Percentiles rank a stretch among this genome's conserved stretches.
phyloP scores from a whole-genome alignment of 2,329 filamentous ascomycete species.

The Magnaporthiopsis incrustans region DNA sequence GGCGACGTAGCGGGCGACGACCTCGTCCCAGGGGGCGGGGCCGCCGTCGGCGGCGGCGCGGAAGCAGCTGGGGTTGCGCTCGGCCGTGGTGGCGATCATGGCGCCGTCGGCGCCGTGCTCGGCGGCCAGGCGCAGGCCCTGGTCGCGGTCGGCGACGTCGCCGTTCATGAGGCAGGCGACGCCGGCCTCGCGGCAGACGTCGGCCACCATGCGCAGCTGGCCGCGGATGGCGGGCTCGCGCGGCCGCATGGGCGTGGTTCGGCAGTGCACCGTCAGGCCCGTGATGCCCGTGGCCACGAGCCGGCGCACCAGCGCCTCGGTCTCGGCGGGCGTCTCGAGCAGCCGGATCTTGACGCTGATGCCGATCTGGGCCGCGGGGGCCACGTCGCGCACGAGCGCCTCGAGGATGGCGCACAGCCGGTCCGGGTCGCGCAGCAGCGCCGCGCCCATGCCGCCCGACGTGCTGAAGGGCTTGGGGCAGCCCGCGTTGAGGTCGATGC shows the following conservation, averaged over 20 bases:
- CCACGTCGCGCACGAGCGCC: conserved; percentile 69
- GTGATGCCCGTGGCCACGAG: conserved; percentile 86
- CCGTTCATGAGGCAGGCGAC: conserved; percentile 96
- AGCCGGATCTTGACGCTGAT: conserved; percentile 97
- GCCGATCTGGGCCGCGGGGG: conserved; percentile 72
- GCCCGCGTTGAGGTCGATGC: conserved; percentile 96
- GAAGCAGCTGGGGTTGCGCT: conserved; percentile 88
- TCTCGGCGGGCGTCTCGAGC: conserved; percentile 67
- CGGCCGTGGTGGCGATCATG: conserved; percentile 93
- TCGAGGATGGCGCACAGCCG: conserved; percentile 75
- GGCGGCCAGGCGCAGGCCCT: conserved; percentile 61
- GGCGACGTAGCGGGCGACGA: conserved; percentile 68
- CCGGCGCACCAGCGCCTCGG: conserved; percentile 65
- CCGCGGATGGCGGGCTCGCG: conserved; percentile 78
- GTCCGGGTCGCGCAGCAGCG: conserved; percentile 78
- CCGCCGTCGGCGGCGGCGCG: conserved; percentile 61
- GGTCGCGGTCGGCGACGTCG: conserved; percentile 69
- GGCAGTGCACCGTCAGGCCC: conserved; percentile 87
- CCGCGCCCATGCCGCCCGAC: conserved; percentile 89
- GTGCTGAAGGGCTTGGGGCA: conserved; percentile 97
- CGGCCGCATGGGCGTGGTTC: conserved; percentile 91
- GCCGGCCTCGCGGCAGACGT: conserved; percentile 72
- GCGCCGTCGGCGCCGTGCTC: conserved; percentile 87
- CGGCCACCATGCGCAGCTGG: conserved; percentile 76
- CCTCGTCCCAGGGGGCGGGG: conserved; percentile 63